Conservation (phyloP, 2,329 filamentous ascomycete genomes). For the Ophiocordyceps camponoti-rufipedis region DNA sequence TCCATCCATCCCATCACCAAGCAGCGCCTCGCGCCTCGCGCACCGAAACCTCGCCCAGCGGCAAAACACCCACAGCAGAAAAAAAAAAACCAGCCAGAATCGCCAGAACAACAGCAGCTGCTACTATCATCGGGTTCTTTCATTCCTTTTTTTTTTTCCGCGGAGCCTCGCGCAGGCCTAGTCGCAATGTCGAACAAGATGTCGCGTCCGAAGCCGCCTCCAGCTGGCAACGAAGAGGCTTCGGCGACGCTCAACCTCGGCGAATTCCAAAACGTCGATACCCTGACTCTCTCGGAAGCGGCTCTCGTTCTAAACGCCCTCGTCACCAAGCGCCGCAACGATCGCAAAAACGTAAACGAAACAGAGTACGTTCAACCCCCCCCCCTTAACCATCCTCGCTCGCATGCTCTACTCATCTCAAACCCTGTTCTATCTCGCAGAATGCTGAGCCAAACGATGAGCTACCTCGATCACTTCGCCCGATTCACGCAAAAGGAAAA, state of each 20-base stretch:
- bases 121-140: too few relatives aligned
- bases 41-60: too few relatives aligned
- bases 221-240: constrained; percentile 74
- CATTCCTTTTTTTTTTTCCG: too few relatives aligned
- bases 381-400: not conserved
- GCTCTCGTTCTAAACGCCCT: constrained; percentile 83
- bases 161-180: too few relatives aligned
- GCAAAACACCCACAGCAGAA: too few relatives aligned
- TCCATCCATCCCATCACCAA: not conserved
- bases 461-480: constrained; percentile 87
- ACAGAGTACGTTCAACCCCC: constrained; percentile 44
- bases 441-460: constrained; percentile 71
- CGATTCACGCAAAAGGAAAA: constrained; percentile 93
- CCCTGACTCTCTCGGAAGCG: constrained; percentile 81
- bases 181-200: constrained; percentile 20
- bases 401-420: not conserved
- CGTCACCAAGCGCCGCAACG: constrained; percentile 59
- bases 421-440: constrained; percentile 15
- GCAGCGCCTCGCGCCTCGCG: not conserved
- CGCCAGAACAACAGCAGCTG: too few relatives aligned
- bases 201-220: constrained; percentile 49
- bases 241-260: constrained; percentile 66
- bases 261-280: constrained; percentile 84
- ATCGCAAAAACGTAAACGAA: constrained; percentile 67
- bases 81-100: too few relatives aligned